Evolutionary conservation across 371 early-diverging fungal species (phyloP), one percentile per base, ranked within the genome.

Genomic region (Syncephalastrum contaminatum): DNA sequence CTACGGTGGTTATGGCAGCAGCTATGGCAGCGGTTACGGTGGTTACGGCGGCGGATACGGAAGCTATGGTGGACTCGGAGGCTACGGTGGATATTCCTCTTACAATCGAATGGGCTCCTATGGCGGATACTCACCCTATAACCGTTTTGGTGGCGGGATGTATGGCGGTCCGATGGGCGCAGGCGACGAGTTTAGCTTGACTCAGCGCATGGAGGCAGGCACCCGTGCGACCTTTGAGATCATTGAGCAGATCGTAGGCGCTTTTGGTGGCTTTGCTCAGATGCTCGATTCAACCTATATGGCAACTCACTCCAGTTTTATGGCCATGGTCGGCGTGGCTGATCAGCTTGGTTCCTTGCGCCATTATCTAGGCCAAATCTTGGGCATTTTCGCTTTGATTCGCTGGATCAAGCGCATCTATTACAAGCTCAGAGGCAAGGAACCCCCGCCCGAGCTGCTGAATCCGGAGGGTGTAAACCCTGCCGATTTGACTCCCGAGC

Each of bases 261-360:
- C 97, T 1, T 96, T 98, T 82, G 95, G 93, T 15, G 97, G 97
- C 4, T 94, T 98, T 74, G 88, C 96, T 8, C 95, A 95, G 59
- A 97, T 98, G 98, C 83, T 98, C 19, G 98, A 97, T 51, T 94
- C 95, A 0, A 97, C 98, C 1, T 95, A 91, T 67, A 90, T 94
- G 83, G 97, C 97, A 10, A 97, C 98, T 0, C 95, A 96, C 67
- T 93, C 95, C 7, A 91, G 92, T 19, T 97, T 96, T 58, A 97
- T 97, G 96, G 97, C 97, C 22, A 94, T 97, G 87, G 86, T 96
- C 4, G 97, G 96, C 40, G 95, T 98, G 13, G 94, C 93, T n/a
- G 98, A 98, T 58, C 97, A 98, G 70, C 88, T 98, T 57, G 92
- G 95, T 7, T 75, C 85, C 57, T 65, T 97, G 16, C 82, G 91